A percentile compares a stretch with the other conserved stretches of the same genome.
These are phyloP conservation scores for Extremus antarcticus DNA, from an alignment of 495 filamentous ascomycete genomes.

Conservation along the genomic window DNA sequence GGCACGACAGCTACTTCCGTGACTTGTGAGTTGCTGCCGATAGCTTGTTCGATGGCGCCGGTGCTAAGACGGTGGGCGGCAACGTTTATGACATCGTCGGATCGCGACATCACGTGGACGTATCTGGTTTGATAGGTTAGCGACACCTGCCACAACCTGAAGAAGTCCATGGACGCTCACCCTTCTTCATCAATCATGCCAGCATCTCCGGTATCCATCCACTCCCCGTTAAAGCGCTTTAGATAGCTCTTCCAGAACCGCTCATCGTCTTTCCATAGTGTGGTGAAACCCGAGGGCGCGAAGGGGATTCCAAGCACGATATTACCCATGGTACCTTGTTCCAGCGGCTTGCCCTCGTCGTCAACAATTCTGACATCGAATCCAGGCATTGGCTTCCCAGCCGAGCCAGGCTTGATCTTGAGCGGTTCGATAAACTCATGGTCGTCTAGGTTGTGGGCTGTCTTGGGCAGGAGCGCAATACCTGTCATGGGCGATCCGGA, in stretches of 20 bases:
- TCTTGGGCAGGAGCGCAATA: conserved; percentile 51
- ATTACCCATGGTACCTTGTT: conserved; percentile 70
- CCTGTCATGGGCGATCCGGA: conserved; percentile 83
- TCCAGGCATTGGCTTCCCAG: conserved; percentile 80
- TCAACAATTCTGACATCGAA: conserved; percentile 79
- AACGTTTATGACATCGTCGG: conserved; percentile 92
- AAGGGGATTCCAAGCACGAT: conserved; percentile 76
- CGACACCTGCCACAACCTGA: no score
- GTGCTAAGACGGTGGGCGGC: conserved; percentile 88
- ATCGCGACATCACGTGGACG: conserved; percentile 73
- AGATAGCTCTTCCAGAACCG: conserved; percentile 74
- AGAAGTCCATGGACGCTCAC: conserved; percentile 44
- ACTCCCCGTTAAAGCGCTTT: conserved; percentile 64
- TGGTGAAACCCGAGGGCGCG: conserved; percentile 75
- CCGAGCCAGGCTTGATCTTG: conserved; percentile 67
- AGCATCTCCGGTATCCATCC: conserved; percentile 85
- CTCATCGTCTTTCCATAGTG: conserved; percentile 73
- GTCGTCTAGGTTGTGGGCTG: conserved; percentile 34
- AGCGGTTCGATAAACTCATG: conserved; percentile 30
- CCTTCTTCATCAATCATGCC: conserved; percentile 59
- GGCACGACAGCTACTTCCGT: conserved; percentile 77
- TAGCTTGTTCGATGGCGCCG: conserved; percentile 79
- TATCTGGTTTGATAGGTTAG: conserved; percentile 34
- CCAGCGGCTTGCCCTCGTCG: conserved; percentile 61
- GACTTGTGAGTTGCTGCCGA: conserved; percentile 65